Evolutionary conservation across 2,329 filamentous ascomycete genomes (phyloP).

Genomic region (Seiridium unicorne): DNA sequence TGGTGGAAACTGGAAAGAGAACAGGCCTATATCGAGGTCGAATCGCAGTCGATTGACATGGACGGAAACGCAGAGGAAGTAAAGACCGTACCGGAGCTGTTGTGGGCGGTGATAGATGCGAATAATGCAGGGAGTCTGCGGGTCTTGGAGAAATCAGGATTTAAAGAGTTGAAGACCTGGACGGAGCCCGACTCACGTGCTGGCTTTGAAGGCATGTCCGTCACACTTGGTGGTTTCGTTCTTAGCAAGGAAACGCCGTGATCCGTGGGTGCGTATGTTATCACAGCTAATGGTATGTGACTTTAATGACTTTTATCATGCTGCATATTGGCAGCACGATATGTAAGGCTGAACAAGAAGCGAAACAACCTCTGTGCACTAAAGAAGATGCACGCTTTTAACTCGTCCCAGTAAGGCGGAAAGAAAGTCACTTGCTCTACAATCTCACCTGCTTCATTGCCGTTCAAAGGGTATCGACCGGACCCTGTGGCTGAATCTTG

Average conservation of each 20-base stretch:
- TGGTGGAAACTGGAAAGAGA: constrained; percentile 51
- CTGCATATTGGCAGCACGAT: too few species aligned
- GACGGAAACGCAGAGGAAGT: constrained; percentile 17
- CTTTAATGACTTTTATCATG: too few species aligned
- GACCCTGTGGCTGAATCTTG: too few species aligned
- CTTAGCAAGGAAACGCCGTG: not conserved
- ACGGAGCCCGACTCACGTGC: constrained; percentile 23
- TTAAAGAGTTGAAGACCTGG: constrained; percentile 44
- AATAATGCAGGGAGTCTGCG: constrained; percentile 52
- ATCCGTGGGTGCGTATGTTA: too few species aligned
- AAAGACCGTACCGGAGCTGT: constrained; percentile 33
- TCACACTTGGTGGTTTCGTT: not conserved
- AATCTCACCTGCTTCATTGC: too few species aligned
- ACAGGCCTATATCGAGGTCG: constrained; percentile 42
- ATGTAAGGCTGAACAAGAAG: too few species aligned
- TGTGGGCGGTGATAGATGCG: constrained; percentile 46
- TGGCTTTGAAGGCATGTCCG: constrained; percentile 2
- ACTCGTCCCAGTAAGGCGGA: too few species aligned
- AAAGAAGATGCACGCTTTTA: too few species aligned
- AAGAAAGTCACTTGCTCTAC: too few species aligned
- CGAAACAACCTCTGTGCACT: too few species aligned
- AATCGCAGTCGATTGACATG: constrained; percentile 31
- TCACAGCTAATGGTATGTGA: too few species aligned
- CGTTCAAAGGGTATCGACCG: too few species aligned
- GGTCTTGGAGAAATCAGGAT: constrained; percentile 57